Base-by-base conservation (phyloP, 2,329 filamentous ascomycete genomes). In the Pyricularia sp. region DNA sequence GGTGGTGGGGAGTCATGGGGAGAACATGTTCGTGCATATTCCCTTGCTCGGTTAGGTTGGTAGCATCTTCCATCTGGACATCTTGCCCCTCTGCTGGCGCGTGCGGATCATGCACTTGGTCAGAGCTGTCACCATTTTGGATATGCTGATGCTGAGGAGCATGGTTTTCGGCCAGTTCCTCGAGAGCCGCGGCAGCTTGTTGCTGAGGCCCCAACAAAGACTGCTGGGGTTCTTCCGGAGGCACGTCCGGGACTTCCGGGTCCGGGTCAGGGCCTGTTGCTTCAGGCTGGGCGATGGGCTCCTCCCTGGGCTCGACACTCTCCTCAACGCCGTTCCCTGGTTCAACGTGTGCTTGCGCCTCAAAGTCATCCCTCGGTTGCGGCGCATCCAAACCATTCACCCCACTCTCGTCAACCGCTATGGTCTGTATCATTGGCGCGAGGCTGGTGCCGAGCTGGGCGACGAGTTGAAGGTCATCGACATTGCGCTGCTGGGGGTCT, bases 401-500 rank as follows among this genome's bases (percentile, higher is more conserved):
- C 12, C 71, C 71, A 42, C 73, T 72, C 17, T 75, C 81, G 59
- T 77, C 80, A 2, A 81, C 76, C 69, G 84, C 82, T 23, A 83
- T 80, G 20, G 80, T 76, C n/a, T 81, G 78, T 75, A 87, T 81
- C 70, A 85, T 82, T 50, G 83, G 80, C 14, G 84, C 82, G 20
- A 88, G 78, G 63, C 81, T 84, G 70, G 86, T 84, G 65, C 84
- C 85, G 61, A 88, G 77, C 73, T 87, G 86, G 11, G 86, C 85
- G 17, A 85, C 85, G 58, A 88, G 78, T 75, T 86, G 85, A 61
- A 88, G 79, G 76, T 88, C 85, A 72, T 86, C 85, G 5, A 82
- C 79, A 69, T 83, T 86, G 50, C 82, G 17, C 79, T 75, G 3
- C 79, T 50, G 42, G 20, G 42, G 10, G 4, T 73, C 69, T n/a